Base-by-base conservation (phyloP, 805 yeast genomes). In the Teunomyces cretensis region DNA sequence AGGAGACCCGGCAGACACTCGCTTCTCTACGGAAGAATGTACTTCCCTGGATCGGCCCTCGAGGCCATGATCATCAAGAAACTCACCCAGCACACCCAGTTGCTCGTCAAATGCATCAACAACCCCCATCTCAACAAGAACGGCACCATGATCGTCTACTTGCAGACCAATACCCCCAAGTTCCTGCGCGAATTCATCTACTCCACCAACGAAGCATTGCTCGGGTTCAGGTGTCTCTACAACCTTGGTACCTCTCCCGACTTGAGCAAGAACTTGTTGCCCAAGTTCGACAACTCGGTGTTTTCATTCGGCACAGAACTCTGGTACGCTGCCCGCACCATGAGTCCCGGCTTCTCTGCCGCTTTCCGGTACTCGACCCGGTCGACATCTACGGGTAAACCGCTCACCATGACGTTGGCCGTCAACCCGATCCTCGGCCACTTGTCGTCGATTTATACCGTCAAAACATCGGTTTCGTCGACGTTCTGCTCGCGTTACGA, bases 381-480 rank as follows among this genome's bases (percentile, higher is more conserved):
- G 49, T 82, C 96, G 0, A 82, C 94, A 0, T 80, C 87, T 35
- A 86, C 96, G 0, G 96, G 95, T 3, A 86, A 88, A 50, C 99
- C 99, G 0, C 67, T 91, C 50, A 87, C 96, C 0, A 78, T 94
- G 76, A 86, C 98, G 0, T 58, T 92, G 32, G 84, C 96, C 0
- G 75, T 85, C 46, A 94, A 94, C 61, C 99, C 99, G 1, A 70
- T 94, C 12, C 71, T 92, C 60, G 99, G 99, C 2, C 91, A 90
- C 52, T 66, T 94, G 1, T 84, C 96, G 2, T 84, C 96, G 1
- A 85, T 96, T 0, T 94, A 91, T 60, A 81, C 96, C 1, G 88
- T 90, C 28, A 83, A 84, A 56, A 87, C 97, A 0, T 80, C 88
- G 4, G 75, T 81, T 2, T 76, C 79, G 26, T 80, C 92, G 1